Evolutionary conservation across 768 basidiomycete genomes (phyloP).

Genomic region (Lactifluus pinguis): DNA sequence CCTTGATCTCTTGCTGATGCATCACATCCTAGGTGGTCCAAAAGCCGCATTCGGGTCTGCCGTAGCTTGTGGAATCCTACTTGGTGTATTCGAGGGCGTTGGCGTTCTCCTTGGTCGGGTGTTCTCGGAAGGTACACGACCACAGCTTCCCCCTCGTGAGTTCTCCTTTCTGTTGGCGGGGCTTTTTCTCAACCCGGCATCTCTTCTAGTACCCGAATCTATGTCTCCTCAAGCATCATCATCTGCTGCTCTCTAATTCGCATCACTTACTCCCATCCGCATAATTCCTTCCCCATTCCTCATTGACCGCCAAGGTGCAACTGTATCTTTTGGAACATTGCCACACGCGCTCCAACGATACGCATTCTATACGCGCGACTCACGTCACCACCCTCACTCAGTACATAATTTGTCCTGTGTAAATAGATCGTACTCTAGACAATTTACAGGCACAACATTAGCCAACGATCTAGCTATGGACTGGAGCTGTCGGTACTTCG

Average conservation of each 20-base stretch:
- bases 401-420: constrained; percentile 13
- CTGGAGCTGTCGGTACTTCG: not conserved
- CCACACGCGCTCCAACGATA: not conserved
- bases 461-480: not conserved
- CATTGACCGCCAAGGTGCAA: not conserved
- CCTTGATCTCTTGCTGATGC: not conserved
- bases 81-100: constrained; percentile 92
- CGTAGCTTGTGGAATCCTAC: constrained; percentile 88
- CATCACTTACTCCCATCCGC: not conserved
- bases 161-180: constrained; percentile 10
- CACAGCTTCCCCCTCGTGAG: constrained; percentile 73
- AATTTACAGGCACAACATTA: not conserved
- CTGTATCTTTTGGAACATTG: not conserved
- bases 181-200: not conserved
- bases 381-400: constrained; percentile 8
- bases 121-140: constrained; percentile 75
- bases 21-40: constrained; percentile 66
- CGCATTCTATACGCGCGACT: not conserved
- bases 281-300: not conserved
- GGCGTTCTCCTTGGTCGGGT: constrained; percentile 87
- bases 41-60: constrained; percentile 87
- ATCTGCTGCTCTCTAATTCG: constrained; percentile 7
- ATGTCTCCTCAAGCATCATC: constrained; percentile 16
- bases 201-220: constrained; percentile 11
- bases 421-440: constrained; percentile 11